These are phyloP conservation scores for Ustanciosporium gigantosporum DNA, from an alignment of 1,284 basidiomycete species.

Conservation along the genomic window DNA sequence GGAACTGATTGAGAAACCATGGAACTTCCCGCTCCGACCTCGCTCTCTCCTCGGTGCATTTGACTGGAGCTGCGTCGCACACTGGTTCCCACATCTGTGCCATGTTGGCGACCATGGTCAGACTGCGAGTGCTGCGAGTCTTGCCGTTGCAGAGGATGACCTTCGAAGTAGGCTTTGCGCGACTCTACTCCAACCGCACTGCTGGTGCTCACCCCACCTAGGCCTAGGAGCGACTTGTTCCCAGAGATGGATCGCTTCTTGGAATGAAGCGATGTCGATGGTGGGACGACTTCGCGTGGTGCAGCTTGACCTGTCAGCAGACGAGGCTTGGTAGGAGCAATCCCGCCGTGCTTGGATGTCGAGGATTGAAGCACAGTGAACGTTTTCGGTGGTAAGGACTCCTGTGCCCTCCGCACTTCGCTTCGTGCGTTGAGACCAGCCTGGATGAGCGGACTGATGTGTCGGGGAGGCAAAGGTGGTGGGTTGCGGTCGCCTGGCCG, in stretches of 20 bases:
- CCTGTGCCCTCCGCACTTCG: constrained; percentile 52
- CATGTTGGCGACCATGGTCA: constrained; percentile 11
- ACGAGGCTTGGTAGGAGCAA: constrained; percentile 33
- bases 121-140: constrained; percentile 34
- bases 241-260: constrained; percentile 46
- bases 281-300: constrained; percentile 32
- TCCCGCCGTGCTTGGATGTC: constrained; percentile 23
- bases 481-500: constrained; percentile 37
- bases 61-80: constrained; percentile 20
- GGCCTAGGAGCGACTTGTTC: constrained; percentile 23
- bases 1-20: constrained; percentile 11
- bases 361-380: constrained; percentile 57
- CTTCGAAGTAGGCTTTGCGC: constrained; percentile 8
- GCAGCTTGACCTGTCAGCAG: constrained; percentile 49
- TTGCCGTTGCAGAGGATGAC: constrained; percentile 17
- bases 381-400: constrained; percentile 58
- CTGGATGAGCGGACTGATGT: constrained; percentile 59
- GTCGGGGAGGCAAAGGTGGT: constrained; percentile 52
- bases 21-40: constrained; percentile 18
- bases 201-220: neutral
- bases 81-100: constrained; percentile 13
- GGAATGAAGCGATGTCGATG: constrained; percentile 16
- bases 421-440: constrained; percentile 56
- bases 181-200: constrained; percentile 16
- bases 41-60: constrained; percentile 22